Base-by-base conservation (phyloP, 495 filamentous ascomycete species). In the Trichoderma orchidacearum region DNA sequence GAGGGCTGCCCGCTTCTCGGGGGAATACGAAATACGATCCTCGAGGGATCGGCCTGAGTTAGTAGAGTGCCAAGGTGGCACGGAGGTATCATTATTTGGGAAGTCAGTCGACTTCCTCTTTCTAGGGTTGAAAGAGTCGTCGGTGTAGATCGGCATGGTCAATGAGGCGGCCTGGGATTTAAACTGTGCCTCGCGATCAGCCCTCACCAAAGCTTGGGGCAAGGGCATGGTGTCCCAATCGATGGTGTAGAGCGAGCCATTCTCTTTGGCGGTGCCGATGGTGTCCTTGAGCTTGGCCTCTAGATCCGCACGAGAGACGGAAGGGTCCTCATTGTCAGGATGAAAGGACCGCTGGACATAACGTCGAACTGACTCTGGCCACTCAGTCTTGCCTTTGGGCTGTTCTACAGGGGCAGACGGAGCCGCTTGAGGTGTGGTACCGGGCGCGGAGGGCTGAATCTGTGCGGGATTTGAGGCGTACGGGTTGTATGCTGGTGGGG, bases 261-360 rank as follows among this genome's bases (percentile, higher is more conserved):
- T 74, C 60, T 89, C 83, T 57, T 87, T 88, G 34, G 89, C 88
- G 29, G 81, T 73, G 52, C 85, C 85, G 62, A 99, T 97, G 62
- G 89, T 83, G 23, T 85, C 67, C 70, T 92, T 95, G 54, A 97
- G 72, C 62, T 90, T 94, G 55, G 74, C 72, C 64, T 96, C 85
- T 78, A 95, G 87, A 30, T 93, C 89, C 34, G 73, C 61, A 56
- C 74, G 75, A 51, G 68, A 66, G 25, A 96, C 81, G 52, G 80
- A 80, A n/a, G 78, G 59, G 54, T 89, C 75, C 18, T 79, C 70
- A 61, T 89, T 84, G 41, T 82, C 81, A 6, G 81, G 76, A 9
- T 83, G 85, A 68, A 96, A 95, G 18, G 86, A 84, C 53, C 90
- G 82, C 63, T 89, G 85, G 13, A 95, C 90, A 63, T 95, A 96